Conservation (phyloP, 2,329 filamentous ascomycete genomes). For the Aspergillus latus region DNA sequence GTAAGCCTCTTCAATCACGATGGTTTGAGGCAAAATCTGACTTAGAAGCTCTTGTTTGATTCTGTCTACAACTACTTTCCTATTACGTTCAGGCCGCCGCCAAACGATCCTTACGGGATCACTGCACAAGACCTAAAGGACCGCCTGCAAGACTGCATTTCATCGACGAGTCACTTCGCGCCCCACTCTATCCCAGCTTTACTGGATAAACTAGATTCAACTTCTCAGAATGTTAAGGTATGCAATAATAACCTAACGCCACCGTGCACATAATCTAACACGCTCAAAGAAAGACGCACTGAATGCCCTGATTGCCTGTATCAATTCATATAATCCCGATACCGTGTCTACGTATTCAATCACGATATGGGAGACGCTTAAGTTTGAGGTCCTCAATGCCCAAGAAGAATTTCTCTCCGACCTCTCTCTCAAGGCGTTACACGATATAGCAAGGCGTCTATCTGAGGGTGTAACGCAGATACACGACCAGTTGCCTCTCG, state of each 20-base stretch:
- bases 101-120: conserved; percentile 68
- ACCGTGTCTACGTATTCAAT: conserved; percentile 64
- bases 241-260: conserved; percentile 2
- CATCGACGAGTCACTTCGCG: conserved; percentile 63
- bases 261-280: conserved; percentile 19
- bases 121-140: conserved; percentile 68
- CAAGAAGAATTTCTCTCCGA: conserved; percentile 66
- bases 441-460: conserved; percentile 56
- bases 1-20: conserved; percentile 32
- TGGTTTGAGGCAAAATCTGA: conserved; percentile 19
- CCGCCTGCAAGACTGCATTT: conserved; percentile 63
- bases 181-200: conserved; percentile 66
- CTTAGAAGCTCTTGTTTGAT: conserved; percentile 57
- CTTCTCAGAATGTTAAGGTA: conserved; percentile 66
- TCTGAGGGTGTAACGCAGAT: conserved; percentile 44
- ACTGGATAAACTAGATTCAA: conserved; percentile 68
- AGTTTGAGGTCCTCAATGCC: conserved; percentile 67
- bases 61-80: conserved; percentile 72
- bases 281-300: conserved; percentile 59
- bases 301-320: conserved; percentile 61
- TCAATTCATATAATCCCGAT: conserved; percentile 58
- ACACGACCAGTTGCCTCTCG: conserved; percentile 46
- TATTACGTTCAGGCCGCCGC: conserved; percentile 68
- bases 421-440: conserved; percentile 57
- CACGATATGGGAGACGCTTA: conserved; percentile 66